Conservation (phyloP, 2,329 filamentous ascomycete species). For the Mycosphaerella sp. region DNA sequence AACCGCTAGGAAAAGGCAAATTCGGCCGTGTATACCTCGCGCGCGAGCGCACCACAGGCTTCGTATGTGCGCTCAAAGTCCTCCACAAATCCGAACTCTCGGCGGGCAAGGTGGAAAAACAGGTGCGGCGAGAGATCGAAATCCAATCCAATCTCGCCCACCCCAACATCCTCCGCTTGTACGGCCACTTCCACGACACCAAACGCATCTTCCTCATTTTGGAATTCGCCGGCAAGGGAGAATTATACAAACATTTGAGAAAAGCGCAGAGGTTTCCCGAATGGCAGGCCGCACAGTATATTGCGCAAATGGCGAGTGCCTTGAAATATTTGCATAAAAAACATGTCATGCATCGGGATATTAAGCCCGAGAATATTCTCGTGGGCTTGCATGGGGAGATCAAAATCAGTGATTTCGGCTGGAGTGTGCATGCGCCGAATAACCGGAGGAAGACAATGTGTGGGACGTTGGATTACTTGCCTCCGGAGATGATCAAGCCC, state of each 20-base stretch:
- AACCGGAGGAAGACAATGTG: slow-evolving; percentile 92
- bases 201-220: slow-evolving; percentile 83
- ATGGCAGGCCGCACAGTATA: slow-evolving; percentile 79
- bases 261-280: slow-evolving; percentile 75
- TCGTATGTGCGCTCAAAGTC: slow-evolving; percentile 81
- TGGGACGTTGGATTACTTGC: slow-evolving; percentile 93
- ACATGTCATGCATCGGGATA: slow-evolving; percentile 94
- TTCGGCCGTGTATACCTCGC: slow-evolving; percentile 82
- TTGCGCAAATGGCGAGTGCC: slow-evolving; percentile 85
- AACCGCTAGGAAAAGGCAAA: slow-evolving; percentile 78
- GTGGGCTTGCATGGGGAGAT: slow-evolving; percentile 96
- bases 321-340: slow-evolving; percentile 90
- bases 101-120: slow-evolving; percentile 76
- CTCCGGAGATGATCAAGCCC: slow-evolving; percentile 91
- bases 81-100: slow-evolving; percentile 78
- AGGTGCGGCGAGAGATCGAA: slow-evolving; percentile 80
- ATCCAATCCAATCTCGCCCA: slow-evolving; percentile 84
- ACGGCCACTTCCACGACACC: slow-evolving; percentile 82
- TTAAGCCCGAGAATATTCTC: slow-evolving; percentile 96
- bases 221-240: slow-evolving; percentile 78
- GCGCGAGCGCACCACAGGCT: slow-evolving; percentile 69
- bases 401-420: slow-evolving; percentile 97
- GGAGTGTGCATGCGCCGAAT: slow-evolving; percentile 96
- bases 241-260: slow-evolving; percentile 80
- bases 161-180: slow-evolving; percentile 76